Evolutionary conservation across 192 early-diverging fungal species (phyloP).

Genomic region (Borealophlyctis nickersoniae): DNA sequence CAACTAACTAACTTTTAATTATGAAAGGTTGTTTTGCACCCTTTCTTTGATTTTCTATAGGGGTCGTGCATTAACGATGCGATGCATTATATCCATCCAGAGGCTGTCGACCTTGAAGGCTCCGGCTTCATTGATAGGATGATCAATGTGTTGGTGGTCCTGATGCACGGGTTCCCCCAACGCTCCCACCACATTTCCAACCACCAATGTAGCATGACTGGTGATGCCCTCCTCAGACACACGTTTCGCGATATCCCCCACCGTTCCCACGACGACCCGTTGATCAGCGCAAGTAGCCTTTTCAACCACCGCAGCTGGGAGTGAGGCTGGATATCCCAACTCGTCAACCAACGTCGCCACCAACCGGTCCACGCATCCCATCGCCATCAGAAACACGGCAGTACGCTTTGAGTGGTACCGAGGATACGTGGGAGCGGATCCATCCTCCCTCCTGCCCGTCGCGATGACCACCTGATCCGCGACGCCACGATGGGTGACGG

Average conservation of each 20-base stretch:
- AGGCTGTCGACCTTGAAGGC: too few species aligned
- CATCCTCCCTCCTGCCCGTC: constrained; percentile 71
- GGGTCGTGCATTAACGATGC: too few species aligned
- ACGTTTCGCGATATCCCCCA: constrained; percentile 55
- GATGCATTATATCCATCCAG: too few species aligned
- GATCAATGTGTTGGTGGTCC: too few species aligned
- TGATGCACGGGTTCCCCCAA: too few species aligned
- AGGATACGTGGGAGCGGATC: constrained; percentile 67
- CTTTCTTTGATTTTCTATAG: too few species aligned
- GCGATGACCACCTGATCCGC: constrained; percentile 79
- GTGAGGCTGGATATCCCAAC: constrained; percentile 55
- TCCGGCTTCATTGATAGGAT: too few species aligned
- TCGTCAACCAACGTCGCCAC: constrained; percentile 51
- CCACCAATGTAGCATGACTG: constrained; percentile 72
- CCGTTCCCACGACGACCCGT: constrained; percentile 57
- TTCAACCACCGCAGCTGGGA: constrained; percentile 76
- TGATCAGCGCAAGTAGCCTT: constrained; percentile 77
- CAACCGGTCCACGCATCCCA: constrained; percentile 65
- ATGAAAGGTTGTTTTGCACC: too few species aligned
- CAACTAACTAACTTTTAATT: too few species aligned
- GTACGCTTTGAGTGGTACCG: constrained; percentile 61
- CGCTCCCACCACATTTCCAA: constrained; percentile 60
- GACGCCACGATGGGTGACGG: constrained; percentile 79
- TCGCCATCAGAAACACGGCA: constrained; percentile 79
- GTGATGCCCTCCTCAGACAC: constrained; percentile 66